Conservation (phyloP, 129 eudicot species). For the Calendula officinalis region DNA sequence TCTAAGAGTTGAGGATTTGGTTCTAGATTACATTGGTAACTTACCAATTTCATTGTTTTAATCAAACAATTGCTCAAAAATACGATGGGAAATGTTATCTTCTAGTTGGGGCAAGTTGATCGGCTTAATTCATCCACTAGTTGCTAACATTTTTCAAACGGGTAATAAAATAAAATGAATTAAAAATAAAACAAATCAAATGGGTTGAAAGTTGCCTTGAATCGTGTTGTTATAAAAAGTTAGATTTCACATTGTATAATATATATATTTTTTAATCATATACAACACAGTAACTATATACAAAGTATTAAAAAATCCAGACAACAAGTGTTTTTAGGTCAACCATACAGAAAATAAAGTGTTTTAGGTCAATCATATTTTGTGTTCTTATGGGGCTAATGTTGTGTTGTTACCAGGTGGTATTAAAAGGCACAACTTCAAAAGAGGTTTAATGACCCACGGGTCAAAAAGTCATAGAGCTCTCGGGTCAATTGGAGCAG, state of each 20-base stretch:
- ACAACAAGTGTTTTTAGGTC: neutral
- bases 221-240: neutral
- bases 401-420: conserved; percentile 58
- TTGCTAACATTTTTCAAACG: too few relatives aligned
- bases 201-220: neutral
- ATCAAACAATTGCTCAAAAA: neutral
- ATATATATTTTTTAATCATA: too few relatives aligned
- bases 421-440: conserved; percentile 86
- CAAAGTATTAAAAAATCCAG: neutral
- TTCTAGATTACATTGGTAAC: neutral
- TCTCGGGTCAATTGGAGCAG: conserved; percentile 95
- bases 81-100: neutral
- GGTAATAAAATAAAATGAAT: neutral
- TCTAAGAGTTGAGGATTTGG: neutral
- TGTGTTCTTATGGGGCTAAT: neutral
- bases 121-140: too few relatives aligned
- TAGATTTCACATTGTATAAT: too few relatives aligned
- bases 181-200: neutral
- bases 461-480: conserved; percentile 96
- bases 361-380: neutral
- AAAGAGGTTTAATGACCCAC: conserved; percentile 89
- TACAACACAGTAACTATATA: neutral
- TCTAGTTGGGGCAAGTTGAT: neutral
- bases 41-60: conserved; percentile 4
- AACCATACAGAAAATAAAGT: neutral